A percentile compares a stretch with the other conserved stretches of the same genome.
phyloP scores from a whole-genome alignment of 371 early-diverging fungal species.

The Capillidium heterosporum region DNA sequence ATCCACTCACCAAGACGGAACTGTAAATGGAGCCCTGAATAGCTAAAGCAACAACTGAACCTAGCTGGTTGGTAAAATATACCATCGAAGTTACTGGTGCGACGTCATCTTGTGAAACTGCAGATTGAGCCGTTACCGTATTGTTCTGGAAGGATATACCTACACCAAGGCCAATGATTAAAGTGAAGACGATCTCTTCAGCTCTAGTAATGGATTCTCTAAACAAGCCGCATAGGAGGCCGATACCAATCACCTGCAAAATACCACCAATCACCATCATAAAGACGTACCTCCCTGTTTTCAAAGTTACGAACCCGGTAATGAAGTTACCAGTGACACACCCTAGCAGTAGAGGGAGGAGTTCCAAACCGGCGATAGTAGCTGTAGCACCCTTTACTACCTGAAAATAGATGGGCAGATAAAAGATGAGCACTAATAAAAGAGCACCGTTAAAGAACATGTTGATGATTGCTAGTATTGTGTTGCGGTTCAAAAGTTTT shows the following conservation, averaged over 20 bases:
- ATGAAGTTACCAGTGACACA: constrained; percentile 13
- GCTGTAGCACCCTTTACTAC: constrained; percentile 15
- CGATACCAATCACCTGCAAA: not conserved
- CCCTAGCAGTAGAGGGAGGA: constrained; percentile 27
- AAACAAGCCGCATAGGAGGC: not conserved
- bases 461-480: constrained; percentile 19
- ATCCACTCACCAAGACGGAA: constrained; percentile 16
- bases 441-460: constrained; percentile 41
- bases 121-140: not conserved
- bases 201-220: not conserved
- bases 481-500: constrained; percentile 19
- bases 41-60: constrained; percentile 25
- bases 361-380: constrained; percentile 25
- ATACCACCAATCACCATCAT: not conserved
- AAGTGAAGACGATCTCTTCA: not conserved
- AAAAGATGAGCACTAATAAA: constrained; percentile 51
- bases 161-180: not conserved
- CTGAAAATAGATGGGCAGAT: constrained; percentile 38
- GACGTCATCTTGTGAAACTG: constrained; percentile 17
- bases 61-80: constrained; percentile 23
- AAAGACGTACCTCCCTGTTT: constrained; percentile 6
- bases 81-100: constrained; percentile 25
- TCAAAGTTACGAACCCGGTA: constrained; percentile 14
- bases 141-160: not conserved
- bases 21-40: constrained; percentile 24